These are phyloP conservation scores for Aureobasidium sp. DNA, from an alignment of 2,329 filamentous ascomycete species.

Conservation along the genomic window DNA sequence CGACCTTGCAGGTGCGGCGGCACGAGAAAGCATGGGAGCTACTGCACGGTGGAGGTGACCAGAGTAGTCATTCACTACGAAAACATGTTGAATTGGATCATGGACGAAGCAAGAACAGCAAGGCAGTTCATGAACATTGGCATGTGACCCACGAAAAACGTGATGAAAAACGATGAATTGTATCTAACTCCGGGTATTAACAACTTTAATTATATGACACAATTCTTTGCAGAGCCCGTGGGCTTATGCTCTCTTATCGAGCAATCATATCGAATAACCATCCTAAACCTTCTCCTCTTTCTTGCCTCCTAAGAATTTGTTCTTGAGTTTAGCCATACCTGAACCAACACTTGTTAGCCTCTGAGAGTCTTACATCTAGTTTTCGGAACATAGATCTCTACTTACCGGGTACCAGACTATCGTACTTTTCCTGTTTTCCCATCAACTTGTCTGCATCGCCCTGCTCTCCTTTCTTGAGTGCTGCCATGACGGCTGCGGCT, in stretches of 20 bases:
- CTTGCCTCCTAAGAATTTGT: not conserved
- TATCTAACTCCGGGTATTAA: constrained; percentile 1
- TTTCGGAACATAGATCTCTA: not conserved
- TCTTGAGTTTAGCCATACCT: constrained; percentile 6
- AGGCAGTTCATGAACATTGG: constrained; percentile 10
- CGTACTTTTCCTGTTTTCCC: not conserved
- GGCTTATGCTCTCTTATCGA: not conserved
- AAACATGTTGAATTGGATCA: not conserved
- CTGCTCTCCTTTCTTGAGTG: not conserved
- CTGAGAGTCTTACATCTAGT: no score
- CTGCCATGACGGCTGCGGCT: not conserved
- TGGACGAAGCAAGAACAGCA: not conserved
- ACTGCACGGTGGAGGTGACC: constrained; percentile 15
- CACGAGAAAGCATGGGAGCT: constrained; percentile 23
- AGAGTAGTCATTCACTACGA: not conserved
- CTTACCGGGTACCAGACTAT: constrained; percentile 1
- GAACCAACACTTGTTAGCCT: not conserved
- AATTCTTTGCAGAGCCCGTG: not conserved
- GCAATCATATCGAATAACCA: not conserved
- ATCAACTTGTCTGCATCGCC: not conserved
- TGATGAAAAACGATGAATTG: constrained; percentile 1
- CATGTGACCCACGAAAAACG: constrained; percentile 4
- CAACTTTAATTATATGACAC: constrained; percentile 6
- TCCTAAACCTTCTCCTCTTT: not conserved
- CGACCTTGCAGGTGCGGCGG: constrained; percentile 23